phyloP scores from a whole-genome alignment of 2,329 filamentous ascomycete species.

The Metarhizium anisopliae region DNA sequence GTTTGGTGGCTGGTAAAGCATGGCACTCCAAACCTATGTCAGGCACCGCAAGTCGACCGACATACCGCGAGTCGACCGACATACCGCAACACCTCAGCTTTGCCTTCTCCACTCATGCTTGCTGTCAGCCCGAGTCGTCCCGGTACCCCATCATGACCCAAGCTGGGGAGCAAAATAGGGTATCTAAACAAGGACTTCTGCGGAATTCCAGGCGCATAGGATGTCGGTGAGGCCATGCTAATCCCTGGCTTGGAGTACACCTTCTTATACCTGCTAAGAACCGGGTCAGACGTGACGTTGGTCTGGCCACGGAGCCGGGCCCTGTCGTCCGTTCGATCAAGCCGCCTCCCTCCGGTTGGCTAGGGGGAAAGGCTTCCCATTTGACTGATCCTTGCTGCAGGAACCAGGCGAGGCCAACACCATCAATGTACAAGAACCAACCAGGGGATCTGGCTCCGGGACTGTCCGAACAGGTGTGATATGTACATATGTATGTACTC shows the following conservation, averaged over 20 bases:
- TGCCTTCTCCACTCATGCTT: background rate
- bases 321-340: background rate
- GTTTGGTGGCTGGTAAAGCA: background rate
- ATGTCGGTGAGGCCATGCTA: background rate
- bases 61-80: background rate
- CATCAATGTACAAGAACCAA: background rate
- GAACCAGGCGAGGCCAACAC: background rate
- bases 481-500: background rate
- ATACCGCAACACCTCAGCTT: background rate
- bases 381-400: conserved; percentile 3
- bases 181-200: background rate
- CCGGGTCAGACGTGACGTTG: background rate
- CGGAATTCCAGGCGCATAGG: background rate
- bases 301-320: background rate
- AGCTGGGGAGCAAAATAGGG: background rate
- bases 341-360: conserved; percentile 5
- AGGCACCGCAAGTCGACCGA: background rate
- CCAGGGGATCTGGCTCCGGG: conserved; percentile 1
- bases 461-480: background rate
- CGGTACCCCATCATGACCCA: background rate
- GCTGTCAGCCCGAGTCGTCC: background rate
- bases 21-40: background rate
- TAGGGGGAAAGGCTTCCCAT: background rate
- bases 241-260: background rate
- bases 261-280: background rate